Base-by-base conservation (phyloP, 371 early-diverging fungal genomes). In the Actinomucor elegans region DNA sequence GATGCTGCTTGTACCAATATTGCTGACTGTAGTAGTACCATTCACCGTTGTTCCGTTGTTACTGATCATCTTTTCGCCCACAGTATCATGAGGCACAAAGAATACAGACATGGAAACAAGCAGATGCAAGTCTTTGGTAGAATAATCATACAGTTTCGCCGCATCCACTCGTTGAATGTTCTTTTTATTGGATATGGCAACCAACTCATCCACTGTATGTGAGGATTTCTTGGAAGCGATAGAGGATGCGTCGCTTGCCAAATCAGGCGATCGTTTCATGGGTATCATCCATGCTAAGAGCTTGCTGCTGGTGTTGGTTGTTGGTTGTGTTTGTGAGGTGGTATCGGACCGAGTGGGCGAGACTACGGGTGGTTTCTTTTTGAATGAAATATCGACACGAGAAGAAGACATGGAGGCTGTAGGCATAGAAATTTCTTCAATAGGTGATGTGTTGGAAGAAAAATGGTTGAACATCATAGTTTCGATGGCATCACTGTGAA, bases 401-500 rank as follows among this genome's bases (percentile, higher is more conserved):
- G 55, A 34, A 1, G 57, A 27, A 15, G 61, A 57, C 3, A 37
- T n/a, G 5, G 60, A 47, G 17, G 24, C 29, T 12, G 52, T 43
- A 10, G 59, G 48, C 14, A 42, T 45, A 17, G 52, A 33, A 2
- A 48, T 40, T 10, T 45, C 56, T 21, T 49, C 5, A 2, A 63
- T 52, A 2, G 27, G 17, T 8, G 34, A 28, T 8, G 32, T 49
- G 20, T 47, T 57, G 15, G 63, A 66, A 9, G 68, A 60, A 21
- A 81, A 73, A 20, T 78, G 57, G n/a, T 73, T 77, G 14, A 66
- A 69, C 54, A 83, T 77, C 55, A 81, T 54, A 7, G 56, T 60
- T 36, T 86, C 84, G 14, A 86, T 81, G 5, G 79, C 69, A 41
- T 78, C 80, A 37, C 84, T 84, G 23, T 33, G 23, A 26, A 11